Evolutionary conservation across 306 rosid species (phyloP), one percentile per base, ranked within the genome.

Genomic region (Rosa persica): DNA sequence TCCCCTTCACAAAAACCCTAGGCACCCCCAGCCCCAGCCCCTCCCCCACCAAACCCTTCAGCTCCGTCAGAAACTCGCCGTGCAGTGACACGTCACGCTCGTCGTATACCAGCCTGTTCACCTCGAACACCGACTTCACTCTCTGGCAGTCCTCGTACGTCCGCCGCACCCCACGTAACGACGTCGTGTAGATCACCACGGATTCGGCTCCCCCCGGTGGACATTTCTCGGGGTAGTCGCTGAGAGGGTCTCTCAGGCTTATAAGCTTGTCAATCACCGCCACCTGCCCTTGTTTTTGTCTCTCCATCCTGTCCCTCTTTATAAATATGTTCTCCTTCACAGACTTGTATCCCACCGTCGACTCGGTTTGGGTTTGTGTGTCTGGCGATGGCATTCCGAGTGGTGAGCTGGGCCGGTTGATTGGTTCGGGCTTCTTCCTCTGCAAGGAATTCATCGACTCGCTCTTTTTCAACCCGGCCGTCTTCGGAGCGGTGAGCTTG

Each of bases 51-150:
- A 94, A 9, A n/a, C 81, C 91, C 82, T 86, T 92, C 68, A 92
- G 36, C 81, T 94, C 97, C 40, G 65, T 79, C 74, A 87, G 72
- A 27, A 88, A 94, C 83, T 74, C 93, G 0, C 90, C 92, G 74
- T 94, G 97, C 4, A 94, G 70, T 39, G 98, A 78, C 83, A 94
- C 98, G 91, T 94, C 97, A 3, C 98, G 73, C 93, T 94, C 98
- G 71, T 94, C 97, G 58, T 81, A 81, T 36, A 86, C 90, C 68
- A 92, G 91, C 20, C 84, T 64, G 48, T 89, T 94, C 27, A 69
- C 61, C 44, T 94, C 97, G 75, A 94, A 60, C 7, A 94, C 47
- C 13, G 89, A 76, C 40, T 88, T 83, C 70, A 88, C 97, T 3
- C 77, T 68, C 70, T 82, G 86, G 55, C 98, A 94, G 1, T 92